Percentiles rank a stretch among this genome's conserved stretches.
Evolutionary conservation across 805 yeast genomes (phyloP).

Genomic region (Candida boleticola): DNA sequence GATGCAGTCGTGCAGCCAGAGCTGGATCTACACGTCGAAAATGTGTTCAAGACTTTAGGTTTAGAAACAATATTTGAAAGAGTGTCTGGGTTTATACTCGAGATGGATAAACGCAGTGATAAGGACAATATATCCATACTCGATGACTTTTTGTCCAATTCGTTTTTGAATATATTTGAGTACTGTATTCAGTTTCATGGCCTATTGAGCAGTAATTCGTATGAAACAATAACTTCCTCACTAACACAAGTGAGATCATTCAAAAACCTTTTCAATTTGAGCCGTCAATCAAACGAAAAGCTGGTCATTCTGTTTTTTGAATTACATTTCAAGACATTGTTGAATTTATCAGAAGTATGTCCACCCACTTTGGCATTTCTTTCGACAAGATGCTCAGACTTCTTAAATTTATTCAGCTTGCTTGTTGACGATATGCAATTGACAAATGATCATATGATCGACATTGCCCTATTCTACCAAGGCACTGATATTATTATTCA

Average conservation of each 20-base stretch:
- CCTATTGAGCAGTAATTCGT: not conserved
- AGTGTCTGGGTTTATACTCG: slow-evolving; percentile 3
- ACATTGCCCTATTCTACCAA: slow-evolving; percentile 5
- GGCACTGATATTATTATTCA: slow-evolving; percentile 11
- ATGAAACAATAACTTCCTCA: not conserved
- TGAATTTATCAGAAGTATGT: not conserved
- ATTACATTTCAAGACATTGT: not conserved
- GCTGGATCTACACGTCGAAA: slow-evolving; percentile 1
- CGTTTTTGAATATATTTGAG: slow-evolving; percentile 2
- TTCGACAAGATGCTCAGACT: not conserved
- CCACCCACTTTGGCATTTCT: not conserved
- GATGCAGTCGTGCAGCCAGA: not conserved
- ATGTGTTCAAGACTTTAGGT: slow-evolving; percentile 1
- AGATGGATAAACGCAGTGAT: not conserved
- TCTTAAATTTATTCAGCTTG: not conserved
- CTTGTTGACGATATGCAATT: slow-evolving; percentile 2
- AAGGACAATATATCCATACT: not conserved
- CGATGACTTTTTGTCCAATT: slow-evolving; percentile 1
- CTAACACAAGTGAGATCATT: not conserved
- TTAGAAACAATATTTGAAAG: slow-evolving; percentile 1
- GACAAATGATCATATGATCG: slow-evolving; percentile 1
- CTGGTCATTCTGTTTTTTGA: slow-evolving; percentile 1
- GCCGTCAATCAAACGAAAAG: not conserved
- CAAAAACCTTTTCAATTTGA: not conserved
- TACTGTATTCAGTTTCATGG: slow-evolving; percentile 2